phyloP scores from a whole-genome alignment of 202 grass and related monocot genomes.

The Tripidium arundinaceum region DNA sequence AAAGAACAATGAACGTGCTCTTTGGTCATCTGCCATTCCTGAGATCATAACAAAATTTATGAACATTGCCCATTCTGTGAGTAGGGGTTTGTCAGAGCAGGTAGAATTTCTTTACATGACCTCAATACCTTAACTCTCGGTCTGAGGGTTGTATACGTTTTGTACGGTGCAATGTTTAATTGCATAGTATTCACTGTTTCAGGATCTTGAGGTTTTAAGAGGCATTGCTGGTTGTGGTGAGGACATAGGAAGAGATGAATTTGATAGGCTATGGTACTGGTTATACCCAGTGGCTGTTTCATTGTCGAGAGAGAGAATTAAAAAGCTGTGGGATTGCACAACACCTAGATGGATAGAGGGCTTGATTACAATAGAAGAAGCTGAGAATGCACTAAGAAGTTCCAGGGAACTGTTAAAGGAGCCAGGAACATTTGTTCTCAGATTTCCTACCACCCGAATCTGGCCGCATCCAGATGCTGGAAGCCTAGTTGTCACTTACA shows the following conservation, averaged over 20 bases:
- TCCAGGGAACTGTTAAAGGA: conserved; percentile 37
- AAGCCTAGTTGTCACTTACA: conserved; percentile 64
- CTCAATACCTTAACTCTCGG: not conserved
- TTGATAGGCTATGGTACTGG: conserved; percentile 92
- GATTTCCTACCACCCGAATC: conserved; percentile 80
- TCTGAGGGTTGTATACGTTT: not conserved
- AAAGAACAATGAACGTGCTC: conserved; percentile 62
- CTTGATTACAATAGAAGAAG: conserved; percentile 77
- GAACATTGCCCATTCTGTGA: conserved; percentile 47
- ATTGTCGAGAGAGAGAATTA: conserved; percentile 63
- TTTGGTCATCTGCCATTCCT: conserved; percentile 71
- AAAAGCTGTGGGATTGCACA: conserved; percentile 61
- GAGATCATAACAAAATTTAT: conserved; percentile 74
- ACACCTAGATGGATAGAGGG: conserved; percentile 80
- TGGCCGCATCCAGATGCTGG: conserved; percentile 98
- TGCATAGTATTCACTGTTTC: not conserved
- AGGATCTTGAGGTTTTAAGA: conserved; percentile 80
- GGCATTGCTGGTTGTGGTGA: conserved; percentile 70
- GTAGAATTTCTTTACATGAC: conserved; percentile 36
- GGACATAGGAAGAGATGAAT: conserved; percentile 59
- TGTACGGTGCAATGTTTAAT: conserved; percentile 4
- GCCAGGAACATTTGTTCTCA: conserved; percentile 73
- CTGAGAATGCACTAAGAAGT: conserved; percentile 55
- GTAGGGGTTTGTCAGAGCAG: conserved; percentile 67
- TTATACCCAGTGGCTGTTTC: conserved; percentile 80